Base-by-base conservation (phyloP, 371 early-diverging fungal genomes). In the Syncephalis fuscata region DNA sequence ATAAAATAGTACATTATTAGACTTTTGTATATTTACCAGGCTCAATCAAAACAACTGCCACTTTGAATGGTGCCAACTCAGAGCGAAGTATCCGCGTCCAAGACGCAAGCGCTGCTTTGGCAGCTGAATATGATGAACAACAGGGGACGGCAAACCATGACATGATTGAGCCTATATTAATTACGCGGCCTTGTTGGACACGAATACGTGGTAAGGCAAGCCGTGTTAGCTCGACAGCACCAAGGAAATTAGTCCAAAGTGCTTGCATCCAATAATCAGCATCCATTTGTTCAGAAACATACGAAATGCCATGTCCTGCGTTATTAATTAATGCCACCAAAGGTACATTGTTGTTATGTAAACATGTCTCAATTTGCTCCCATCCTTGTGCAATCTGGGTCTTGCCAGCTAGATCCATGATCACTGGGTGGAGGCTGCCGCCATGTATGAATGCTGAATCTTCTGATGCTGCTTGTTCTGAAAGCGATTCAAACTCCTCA, bases 1-100 rank as follows among this genome's bases (percentile, higher is more conserved):
- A n/a, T n/a, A n/a, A n/a, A n/a, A n/a, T n/a, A n/a, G n/a, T n/a
- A n/a, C n/a, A n/a, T n/a, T n/a, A n/a, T n/a, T n/a, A n/a, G n/a
- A n/a, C n/a, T n/a, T n/a, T n/a, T n/a, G n/a, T n/a, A 3, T 42
- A 50, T 26, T 27, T 41, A 52, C 52, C 52, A 27, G 52, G 52
- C 27, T 52, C 52, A 9, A 52, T 36, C 16, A 46, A 25, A 16
- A 38, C 9, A 15, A 52, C 36, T n/a, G 39, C 36, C 8, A 52
- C 32, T 1, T 48, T 46, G n/a, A 48, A 39, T 19, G 40, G 26
- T 52, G 19, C 26, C 32, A 47, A 14, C 25, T 52, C 52, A 20
- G 36, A 16, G 25, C 52, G 23, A 42, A 46, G 47, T 40, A 45
- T 48, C 7, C 41, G 41, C 7, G 48, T 52, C 24, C 46, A 19